Evolutionary conservation across 2,329 filamentous ascomycete genomes (phyloP).

Genomic region (Hypoxylon sp.): DNA sequence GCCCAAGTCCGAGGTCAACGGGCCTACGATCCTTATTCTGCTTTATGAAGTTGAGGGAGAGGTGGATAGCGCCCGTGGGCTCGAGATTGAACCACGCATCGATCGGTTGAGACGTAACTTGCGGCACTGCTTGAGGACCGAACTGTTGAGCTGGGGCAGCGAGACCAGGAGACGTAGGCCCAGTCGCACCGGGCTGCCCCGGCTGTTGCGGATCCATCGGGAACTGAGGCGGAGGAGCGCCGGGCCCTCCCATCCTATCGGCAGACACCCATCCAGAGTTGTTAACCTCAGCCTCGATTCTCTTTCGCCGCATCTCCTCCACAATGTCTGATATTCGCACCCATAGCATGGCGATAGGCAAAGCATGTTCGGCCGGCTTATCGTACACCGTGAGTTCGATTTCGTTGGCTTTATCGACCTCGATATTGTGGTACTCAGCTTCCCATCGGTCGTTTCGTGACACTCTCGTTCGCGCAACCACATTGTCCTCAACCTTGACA

Average conservation of each 20-base stretch:
- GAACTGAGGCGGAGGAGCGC: conserved; percentile 68
- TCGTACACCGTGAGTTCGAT: conserved; percentile 98
- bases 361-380: conserved; percentile 89
- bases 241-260: conserved; percentile 82
- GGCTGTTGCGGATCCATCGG: conserved; percentile 67
- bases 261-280: conserved; percentile 97
- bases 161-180: conserved; percentile 59
- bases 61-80: conserved; percentile 90
- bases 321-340: conserved; percentile 96
- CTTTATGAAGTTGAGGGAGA: conserved; percentile 93
- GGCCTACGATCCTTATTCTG: conserved; percentile 85
- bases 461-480: conserved; percentile 88
- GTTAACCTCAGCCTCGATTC: conserved; percentile 95
- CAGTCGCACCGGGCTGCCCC: conserved; percentile 57
- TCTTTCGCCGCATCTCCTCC: conserved; percentile 97
- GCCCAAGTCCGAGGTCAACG: conserved; percentile 90
- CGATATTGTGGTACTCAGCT: conserved; percentile 90
- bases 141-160: conserved; percentile 50
- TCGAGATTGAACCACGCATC: conserved; percentile 98
- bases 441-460: conserved; percentile 92
- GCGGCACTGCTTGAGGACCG: conserved; percentile 62
- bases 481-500: conserved; percentile 95
- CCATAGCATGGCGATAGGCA: conserved; percentile 96
- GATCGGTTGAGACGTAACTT: conserved; percentile 74
- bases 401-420: conserved; percentile 98